Evolutionary conservation across 305 asterid species (phyloP).

Genomic region (Solanum hybrid): DNA sequence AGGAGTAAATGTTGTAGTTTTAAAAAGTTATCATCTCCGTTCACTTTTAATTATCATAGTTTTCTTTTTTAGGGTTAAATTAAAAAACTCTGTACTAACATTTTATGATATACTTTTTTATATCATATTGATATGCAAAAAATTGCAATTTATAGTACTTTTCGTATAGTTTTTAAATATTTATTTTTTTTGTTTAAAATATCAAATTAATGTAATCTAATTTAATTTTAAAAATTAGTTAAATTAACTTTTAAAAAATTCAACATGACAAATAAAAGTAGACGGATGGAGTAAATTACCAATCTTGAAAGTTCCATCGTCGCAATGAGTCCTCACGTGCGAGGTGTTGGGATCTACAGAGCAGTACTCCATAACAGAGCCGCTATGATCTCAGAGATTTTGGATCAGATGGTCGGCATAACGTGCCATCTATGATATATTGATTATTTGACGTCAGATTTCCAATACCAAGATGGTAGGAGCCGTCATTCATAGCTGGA

Average conservation of each 20-base stretch:
- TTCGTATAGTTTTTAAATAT: no score
- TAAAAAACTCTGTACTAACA: no score
- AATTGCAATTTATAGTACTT: no score
- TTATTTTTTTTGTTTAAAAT: no score
- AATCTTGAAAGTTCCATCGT: slow-evolving; percentile 17
- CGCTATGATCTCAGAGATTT: background rate
- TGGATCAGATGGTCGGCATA: slow-evolving; percentile 34
- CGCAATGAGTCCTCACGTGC: background rate
- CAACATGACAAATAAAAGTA: no score
- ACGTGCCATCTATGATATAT: slow-evolving; percentile 15
- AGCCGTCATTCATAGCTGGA: background rate
- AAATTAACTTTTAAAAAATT: no score
- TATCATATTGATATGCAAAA: no score
- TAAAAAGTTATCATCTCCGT: accelerated
- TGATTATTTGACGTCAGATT: slow-evolving; percentile 22
- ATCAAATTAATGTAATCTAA: no score
- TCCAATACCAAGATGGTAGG: slow-evolving; percentile 24
- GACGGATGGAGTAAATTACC: background rate
- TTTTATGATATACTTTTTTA: background rate
- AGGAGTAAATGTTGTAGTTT: background rate
- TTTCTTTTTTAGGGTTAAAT: accelerated
- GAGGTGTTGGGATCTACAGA: background rate
- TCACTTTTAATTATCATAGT: no score
- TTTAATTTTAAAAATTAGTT: no score
- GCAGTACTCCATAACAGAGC: background rate